Conservation (phyloP, 176 grass and related monocot genomes). For the Zizania latifolia region DNA sequence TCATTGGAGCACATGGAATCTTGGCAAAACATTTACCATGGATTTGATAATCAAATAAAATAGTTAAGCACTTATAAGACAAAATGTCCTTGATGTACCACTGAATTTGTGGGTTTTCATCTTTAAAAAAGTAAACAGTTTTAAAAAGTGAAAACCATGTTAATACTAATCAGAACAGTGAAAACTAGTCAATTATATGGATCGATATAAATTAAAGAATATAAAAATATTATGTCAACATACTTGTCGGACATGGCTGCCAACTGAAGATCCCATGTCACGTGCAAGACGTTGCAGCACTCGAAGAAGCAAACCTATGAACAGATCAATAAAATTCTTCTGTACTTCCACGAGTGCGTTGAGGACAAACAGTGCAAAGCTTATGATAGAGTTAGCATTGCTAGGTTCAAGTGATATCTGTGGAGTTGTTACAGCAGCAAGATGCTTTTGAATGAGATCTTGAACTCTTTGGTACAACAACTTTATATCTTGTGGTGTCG, state of each 20-base stretch:
- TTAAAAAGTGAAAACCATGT: not conserved
- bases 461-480: constrained; percentile 69
- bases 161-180: not conserved
- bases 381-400: constrained; percentile 81
- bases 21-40: not conserved
- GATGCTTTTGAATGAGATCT: constrained; percentile 82
- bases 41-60: not conserved
- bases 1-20: not conserved
- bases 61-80: not conserved
- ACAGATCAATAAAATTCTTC: constrained; percentile 84
- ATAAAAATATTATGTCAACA: constrained; percentile 6
- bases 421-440: constrained; percentile 72
- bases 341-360: constrained; percentile 87
- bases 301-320: constrained; percentile 73
- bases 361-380: constrained; percentile 78
- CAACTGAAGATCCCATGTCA: constrained; percentile 83
- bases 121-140: not conserved
- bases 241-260: constrained; percentile 77
- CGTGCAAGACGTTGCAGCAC: constrained; percentile 88
- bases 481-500: constrained; percentile 86
- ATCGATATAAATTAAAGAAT: constrained; percentile 19
- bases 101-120: not conserved
- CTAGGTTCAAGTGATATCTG: constrained; percentile 83
- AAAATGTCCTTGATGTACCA: not conserved
- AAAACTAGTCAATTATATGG: constrained; percentile 4